A percentile compares a stretch with the other conserved stretches of the same genome.
These are phyloP conservation scores for Pseudoscleropodium purum DNA, from an alignment of 225 moss, liverwort and hornwort species.

Conservation along the genomic window DNA sequence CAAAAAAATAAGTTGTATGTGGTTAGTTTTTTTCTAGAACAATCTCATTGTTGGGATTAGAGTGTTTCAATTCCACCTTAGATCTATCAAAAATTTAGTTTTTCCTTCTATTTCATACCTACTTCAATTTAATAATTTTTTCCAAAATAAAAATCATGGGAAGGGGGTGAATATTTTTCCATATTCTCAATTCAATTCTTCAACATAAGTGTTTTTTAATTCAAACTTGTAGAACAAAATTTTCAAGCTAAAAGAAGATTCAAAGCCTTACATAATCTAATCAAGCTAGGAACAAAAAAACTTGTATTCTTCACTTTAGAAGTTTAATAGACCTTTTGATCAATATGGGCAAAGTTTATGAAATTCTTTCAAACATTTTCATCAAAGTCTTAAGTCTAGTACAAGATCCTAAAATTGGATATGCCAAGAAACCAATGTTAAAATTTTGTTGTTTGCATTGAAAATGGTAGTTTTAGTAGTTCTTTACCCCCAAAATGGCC, in stretches of 20 bases:
- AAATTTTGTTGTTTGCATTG: neutral
- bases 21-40: too few species aligned
- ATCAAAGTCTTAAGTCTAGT: neutral
- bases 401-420: neutral
- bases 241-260: neutral
- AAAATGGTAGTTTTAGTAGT: neutral
- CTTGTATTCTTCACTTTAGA: neutral
- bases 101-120: neutral
- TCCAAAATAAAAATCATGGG: rapidly evolving
- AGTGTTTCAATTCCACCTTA: neutral
- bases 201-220: neutral
- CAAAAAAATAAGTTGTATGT: neutral
- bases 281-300: neutral
- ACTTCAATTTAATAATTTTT: neutral
- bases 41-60: neutral
- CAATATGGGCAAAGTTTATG: neutral
- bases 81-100: neutral
- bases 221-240: neutral
- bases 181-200: neutral
- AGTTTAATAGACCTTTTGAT: neutral
- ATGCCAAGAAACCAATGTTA: neutral
- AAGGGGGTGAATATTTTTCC: rapidly evolving
- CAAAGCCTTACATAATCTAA: neutral
- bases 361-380: neutral
- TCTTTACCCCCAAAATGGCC: rapidly evolving